Evolutionary conservation across 148 eudicot species (phyloP), one percentile per base, ranked within the genome.

Genomic region (Bassia scoparia): DNA sequence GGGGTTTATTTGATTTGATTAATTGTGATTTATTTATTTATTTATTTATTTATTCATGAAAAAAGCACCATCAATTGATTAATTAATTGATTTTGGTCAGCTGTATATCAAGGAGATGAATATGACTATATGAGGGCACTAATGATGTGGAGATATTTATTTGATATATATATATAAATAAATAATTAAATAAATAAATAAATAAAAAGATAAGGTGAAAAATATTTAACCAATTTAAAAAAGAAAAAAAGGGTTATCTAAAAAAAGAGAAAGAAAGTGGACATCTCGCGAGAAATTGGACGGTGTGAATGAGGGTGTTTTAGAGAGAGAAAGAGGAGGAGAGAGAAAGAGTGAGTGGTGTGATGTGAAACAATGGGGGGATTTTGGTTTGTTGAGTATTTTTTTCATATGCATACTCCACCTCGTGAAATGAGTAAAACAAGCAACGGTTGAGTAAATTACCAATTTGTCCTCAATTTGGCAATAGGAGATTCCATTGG

Each of bases 401-500:
- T 41, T 70, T 70, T n/a, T n/a, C 64, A 31, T 55, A 21, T 60
- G 67, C 23, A 26, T 43, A 24, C 54, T 72, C 55, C 75, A 72
- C 55, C 75, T 61, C 68, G 68, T 72, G 75, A 72, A 60, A 44
- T 43, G 56, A 44, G 58, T 71, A 41, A 72, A 46, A 61, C 75
- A 46, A 72, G 75, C 68, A 72, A 72, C 30, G 54, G 52, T 14
- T 3, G 20, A 6, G 17, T 2, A 18, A 59, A 59, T 72, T 72
- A 72, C 75, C 11, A 5, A 44, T 43, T 26, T 0, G 50, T 3
- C 75, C 75, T 23, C 6, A 37, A 52, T 52, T 52, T 18, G 20
- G 23, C 24, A 8, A 52, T 52, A 6, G n/a, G 0, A 52, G 5
- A 0, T 18, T 52, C n/a, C 10, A 20, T 52, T 20, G 52, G 52